Evolutionary conservation across 1,284 basidiomycete species (phyloP).

Genomic region (Ceratobasidium sp.): DNA sequence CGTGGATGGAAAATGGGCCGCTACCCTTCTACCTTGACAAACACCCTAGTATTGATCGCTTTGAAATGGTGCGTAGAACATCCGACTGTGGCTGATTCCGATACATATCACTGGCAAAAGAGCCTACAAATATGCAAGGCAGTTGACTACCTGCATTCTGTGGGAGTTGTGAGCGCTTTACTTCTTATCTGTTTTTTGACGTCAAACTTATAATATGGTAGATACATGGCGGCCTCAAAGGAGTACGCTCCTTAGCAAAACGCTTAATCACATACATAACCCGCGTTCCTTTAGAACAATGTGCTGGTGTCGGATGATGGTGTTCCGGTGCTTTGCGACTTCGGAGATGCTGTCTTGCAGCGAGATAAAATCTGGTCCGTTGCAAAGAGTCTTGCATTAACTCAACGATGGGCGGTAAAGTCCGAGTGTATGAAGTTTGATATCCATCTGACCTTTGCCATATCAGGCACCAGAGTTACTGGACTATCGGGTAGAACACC

Average conservation of each 20-base stretch:
- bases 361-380: background rate
- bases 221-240: slow-evolving; percentile 11
- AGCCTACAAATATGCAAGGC: slow-evolving; percentile 1
- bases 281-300: background rate
- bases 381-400: too few species aligned
- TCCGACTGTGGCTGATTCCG: too few species aligned
- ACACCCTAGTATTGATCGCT: background rate
- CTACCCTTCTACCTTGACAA: background rate
- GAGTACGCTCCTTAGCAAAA: background rate
- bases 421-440: background rate
- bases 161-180: background rate
- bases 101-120: background rate
- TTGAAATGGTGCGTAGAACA: background rate
- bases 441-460: background rate
- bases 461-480: background rate
- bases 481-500: background rate
- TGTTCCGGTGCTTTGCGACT: background rate
- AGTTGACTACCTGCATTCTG: background rate
- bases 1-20: slow-evolving; percentile 7
- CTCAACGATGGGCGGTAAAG: background rate
- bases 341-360: background rate
- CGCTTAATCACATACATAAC: background rate
- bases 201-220: background rate
- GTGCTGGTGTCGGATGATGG: background rate
- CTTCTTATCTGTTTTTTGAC: background rate